These are phyloP conservation scores for Vigna reflexopilosa DNA, from an alignment of 306 rosid genomes.

Conservation along the genomic window DNA sequence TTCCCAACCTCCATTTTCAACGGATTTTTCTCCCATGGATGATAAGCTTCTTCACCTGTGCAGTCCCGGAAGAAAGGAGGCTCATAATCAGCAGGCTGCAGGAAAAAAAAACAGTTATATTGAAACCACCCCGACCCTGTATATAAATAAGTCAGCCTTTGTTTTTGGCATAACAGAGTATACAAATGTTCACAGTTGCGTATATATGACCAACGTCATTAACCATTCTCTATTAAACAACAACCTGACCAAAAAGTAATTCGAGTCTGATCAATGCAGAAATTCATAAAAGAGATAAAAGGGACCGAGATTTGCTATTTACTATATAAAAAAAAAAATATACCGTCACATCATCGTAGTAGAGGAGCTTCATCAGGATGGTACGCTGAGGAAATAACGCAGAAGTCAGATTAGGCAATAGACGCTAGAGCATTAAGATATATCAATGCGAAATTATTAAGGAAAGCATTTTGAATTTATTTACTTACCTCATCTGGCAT, in stretches of 20 bases:
- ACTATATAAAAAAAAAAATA: conserved; percentile 33
- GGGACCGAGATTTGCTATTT: conserved; percentile 20
- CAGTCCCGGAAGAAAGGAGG: conserved; percentile 96
- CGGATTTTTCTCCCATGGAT: conserved; percentile 85
- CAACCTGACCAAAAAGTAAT: conserved; percentile 4
- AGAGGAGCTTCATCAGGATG: conserved; percentile 89
- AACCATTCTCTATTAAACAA: conserved; percentile 37
- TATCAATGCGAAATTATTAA: conserved; percentile 20
- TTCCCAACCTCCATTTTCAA: conserved; percentile 94
- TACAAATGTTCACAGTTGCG: conserved; percentile 15
- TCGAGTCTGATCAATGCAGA: conserved; percentile 12
- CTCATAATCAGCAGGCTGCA: conserved; percentile 94
- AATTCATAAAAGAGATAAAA: conserved; percentile 15
- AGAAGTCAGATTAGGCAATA: conserved; percentile 25
- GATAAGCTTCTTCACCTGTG: conserved; percentile 75
- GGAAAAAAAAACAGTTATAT: conserved; percentile 25
- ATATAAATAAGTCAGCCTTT: conserved; percentile 2
- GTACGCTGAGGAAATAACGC: conserved; percentile 75
- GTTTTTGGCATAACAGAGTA: conserved; percentile 21
- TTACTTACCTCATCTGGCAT: conserved; percentile 98
- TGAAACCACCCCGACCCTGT: background rate
- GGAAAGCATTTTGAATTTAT: conserved; percentile 29
- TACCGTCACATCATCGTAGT: conserved; percentile 92
- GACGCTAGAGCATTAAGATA: conserved; percentile 1
- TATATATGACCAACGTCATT: conserved; percentile 16